These are phyloP conservation scores for Glebionis coronaria DNA, from an alignment of 129 eudicot species.

Conservation along the genomic window DNA sequence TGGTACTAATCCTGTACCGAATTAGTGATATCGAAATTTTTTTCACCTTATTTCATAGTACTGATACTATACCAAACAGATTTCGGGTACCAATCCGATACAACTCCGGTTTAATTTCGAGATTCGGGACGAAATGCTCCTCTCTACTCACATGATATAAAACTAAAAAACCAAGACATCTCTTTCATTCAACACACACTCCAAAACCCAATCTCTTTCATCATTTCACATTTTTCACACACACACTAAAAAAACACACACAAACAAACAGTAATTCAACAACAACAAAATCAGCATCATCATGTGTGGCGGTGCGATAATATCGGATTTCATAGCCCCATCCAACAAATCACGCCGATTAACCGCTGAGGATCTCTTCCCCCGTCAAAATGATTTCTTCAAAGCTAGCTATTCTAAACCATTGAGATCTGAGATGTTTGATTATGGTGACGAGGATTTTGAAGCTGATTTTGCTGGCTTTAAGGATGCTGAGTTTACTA, in stretches of 20 bases:
- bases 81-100: too few relatives aligned
- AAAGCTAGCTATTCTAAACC: conserved; percentile 54
- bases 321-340: conserved; percentile 64
- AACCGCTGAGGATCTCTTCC: conserved; percentile 56
- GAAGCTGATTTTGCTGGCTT: conserved; percentile 81
- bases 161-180: too few relatives aligned
- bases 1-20: too few relatives aligned
- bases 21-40: too few relatives aligned
- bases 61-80: too few relatives aligned
- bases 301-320: conserved; percentile 97
- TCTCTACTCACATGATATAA: too few relatives aligned
- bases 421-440: conserved; percentile 41
- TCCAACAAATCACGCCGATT: conserved; percentile 42
- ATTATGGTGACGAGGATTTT: conserved; percentile 58
- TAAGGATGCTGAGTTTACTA: conserved; percentile 41
- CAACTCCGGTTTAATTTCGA: too few relatives aligned
- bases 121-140: too few relatives aligned
- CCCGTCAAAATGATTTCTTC: conserved; percentile 28
- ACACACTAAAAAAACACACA: background rate
- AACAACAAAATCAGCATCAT: too few relatives aligned
- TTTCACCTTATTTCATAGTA: too few relatives aligned
- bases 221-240: background rate
- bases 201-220: background rate
- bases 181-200: background rate
- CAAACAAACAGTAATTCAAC: background rate